phyloP scores from a whole-genome alignment of 305 asterid species.

The Fraxinus sp. region DNA sequence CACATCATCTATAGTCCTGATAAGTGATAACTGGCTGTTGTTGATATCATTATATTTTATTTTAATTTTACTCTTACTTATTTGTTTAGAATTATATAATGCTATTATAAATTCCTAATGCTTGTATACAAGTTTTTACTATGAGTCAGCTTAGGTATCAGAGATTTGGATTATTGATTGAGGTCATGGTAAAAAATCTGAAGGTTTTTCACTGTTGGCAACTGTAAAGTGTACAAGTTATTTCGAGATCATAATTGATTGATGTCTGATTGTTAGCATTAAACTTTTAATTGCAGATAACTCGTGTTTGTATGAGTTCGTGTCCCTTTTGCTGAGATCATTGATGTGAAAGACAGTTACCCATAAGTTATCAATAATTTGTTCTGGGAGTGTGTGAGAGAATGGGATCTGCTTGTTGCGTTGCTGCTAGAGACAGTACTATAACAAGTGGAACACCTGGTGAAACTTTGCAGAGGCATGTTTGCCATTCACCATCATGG shows the following conservation, averaged over 20 bases:
- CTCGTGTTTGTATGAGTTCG: slow-evolving; percentile 15
- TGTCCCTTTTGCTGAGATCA: slow-evolving; percentile 24
- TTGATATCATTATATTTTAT: slow-evolving; percentile 10
- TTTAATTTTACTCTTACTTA: slow-evolving; percentile 13
- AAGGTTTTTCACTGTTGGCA: neutral
- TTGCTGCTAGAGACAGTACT: slow-evolving; percentile 63
- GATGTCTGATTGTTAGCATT: slow-evolving; percentile 13
- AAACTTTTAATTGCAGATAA: slow-evolving; percentile 33
- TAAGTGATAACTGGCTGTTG: slow-evolving; percentile 10
- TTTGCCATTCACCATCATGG: slow-evolving; percentile 85
- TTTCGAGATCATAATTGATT: neutral
- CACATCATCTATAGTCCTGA: neutral
- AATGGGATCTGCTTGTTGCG: slow-evolving; percentile 99
- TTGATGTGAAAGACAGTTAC: slow-evolving; percentile 37
- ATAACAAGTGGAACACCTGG: slow-evolving; percentile 19
- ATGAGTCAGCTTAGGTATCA: neutral
- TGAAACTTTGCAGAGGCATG: slow-evolving; percentile 57
- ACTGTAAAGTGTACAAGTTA: neutral
- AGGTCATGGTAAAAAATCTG: neutral
- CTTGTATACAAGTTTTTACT: neutral
- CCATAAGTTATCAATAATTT: slow-evolving; percentile 16
- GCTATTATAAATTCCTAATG: neutral
- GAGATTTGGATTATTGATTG: slow-evolving; percentile 4
- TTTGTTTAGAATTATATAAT: slow-evolving; percentile 16
- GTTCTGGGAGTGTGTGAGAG: slow-evolving; percentile 35